Conservation (phyloP, 2,329 filamentous ascomycete genomes). For the Rhinocladiella mackenziei region DNA sequence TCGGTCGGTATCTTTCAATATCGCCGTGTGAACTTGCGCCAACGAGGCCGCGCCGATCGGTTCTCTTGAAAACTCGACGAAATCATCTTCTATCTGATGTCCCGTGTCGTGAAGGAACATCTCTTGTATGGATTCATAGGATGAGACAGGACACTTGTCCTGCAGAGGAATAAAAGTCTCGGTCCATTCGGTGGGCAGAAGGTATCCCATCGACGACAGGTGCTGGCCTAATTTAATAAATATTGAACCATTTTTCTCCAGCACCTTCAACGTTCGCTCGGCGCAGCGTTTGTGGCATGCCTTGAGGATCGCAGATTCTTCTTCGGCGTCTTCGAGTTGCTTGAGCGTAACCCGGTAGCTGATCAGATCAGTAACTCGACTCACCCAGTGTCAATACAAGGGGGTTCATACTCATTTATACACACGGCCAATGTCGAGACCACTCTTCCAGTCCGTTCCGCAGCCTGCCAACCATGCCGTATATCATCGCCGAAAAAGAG, state of each 20-base stretch:
- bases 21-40: constrained; percentile 89
- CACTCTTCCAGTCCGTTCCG: constrained; percentile 74
- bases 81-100: constrained; percentile 71
- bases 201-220: constrained; percentile 91
- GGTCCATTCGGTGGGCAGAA: constrained; percentile 88
- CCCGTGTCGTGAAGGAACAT: constrained; percentile 88
- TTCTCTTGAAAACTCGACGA: constrained; percentile 72
- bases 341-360: constrained; percentile 88
- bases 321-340: constrained; percentile 58
- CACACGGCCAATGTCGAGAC: constrained; percentile 69
- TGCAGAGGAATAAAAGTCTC: constrained; percentile 93
- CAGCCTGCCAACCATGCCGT: constrained; percentile 69
- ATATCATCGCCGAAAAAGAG: constrained; percentile 60
- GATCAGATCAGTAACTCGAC: constrained; percentile 3
- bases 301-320: constrained; percentile 65
- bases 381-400: background rate
- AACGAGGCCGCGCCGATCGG: constrained; percentile 92
- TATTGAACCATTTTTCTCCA: constrained; percentile 96
- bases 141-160: constrained; percentile 91
- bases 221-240: constrained; percentile 98
- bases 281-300: constrained; percentile 92
- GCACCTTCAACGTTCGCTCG: constrained; percentile 73
- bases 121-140: constrained; percentile 74
- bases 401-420: constrained; percentile 71
- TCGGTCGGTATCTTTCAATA: constrained; percentile 73